A percentile compares a stretch with the other conserved stretches of the same genome.
These are phyloP conservation scores for Phlebiopsis flavidoalba DNA, from an alignment of 768 basidiomycete genomes.

Conservation along the genomic window DNA sequence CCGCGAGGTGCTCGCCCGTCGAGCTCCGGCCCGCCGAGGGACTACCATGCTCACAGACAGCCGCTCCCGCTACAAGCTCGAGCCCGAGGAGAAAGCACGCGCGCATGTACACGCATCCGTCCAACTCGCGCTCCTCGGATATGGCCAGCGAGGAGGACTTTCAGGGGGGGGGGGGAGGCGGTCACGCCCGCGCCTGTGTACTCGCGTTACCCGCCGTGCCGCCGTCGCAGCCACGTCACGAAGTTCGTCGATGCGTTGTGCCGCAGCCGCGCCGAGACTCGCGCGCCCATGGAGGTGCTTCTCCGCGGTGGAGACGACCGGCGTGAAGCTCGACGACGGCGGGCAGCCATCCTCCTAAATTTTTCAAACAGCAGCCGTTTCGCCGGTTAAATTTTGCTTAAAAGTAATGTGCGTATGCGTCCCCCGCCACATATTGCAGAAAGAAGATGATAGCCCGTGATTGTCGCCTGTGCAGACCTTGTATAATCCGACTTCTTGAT, in stretches of 20 bases:
- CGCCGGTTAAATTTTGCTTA: constrained; percentile 38
- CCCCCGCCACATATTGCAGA: not conserved
- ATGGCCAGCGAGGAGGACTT: constrained; percentile 61
- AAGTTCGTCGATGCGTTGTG: constrained; percentile 14
- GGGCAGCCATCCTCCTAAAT: constrained; percentile 60
- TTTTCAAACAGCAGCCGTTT: constrained; percentile 61
- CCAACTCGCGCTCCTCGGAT: constrained; percentile 40
- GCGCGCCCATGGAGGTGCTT: constrained; percentile 35
- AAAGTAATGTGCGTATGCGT: constrained; percentile 15
- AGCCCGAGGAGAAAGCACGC: constrained; percentile 16
- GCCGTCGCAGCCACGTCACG: constrained; percentile 19
- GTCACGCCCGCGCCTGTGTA: constrained; percentile 65
- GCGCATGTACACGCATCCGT: constrained; percentile 12
- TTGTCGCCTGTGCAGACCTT: not conserved
- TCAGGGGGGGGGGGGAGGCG: constrained; percentile 67
- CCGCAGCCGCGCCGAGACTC: constrained; percentile 16
- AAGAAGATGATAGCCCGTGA: not conserved
- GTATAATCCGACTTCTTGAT: constrained; percentile 7
- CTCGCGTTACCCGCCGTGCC: constrained; percentile 43
- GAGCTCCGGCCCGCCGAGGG: not conserved
- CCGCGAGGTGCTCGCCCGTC: constrained; percentile 19
- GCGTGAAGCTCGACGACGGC: constrained; percentile 70
- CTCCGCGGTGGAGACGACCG: constrained; percentile 35
- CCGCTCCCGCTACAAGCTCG: constrained; percentile 14
- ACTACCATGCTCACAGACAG: constrained; percentile 11